Base-by-base conservation (phyloP, 805 yeast genomes). In the Lachancea waltii region DNA sequence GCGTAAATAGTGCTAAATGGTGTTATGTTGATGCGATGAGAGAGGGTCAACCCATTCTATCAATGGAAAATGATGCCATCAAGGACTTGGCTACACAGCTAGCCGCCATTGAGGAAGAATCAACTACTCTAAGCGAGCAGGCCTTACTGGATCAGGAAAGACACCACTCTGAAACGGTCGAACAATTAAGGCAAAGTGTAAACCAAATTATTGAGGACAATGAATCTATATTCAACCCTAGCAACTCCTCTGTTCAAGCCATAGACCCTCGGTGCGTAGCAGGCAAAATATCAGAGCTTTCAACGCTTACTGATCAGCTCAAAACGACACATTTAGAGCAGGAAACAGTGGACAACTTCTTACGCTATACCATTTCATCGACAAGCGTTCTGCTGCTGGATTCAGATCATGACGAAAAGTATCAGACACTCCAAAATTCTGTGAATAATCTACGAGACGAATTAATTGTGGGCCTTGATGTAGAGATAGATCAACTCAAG, bases 261-360 rank as follows among this genome's bases (percentile, higher is more conserved):
- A 35, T 53, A 11, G 51, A 57, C 31, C 48, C 50, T 15, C 38
- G 40, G 15, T 18, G 27, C 13, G 25, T 57, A 9, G 34, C 41
- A 4, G 43, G 30, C 1, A 51, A 46, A 18, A 49, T 57, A 19
- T 33, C 34, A 10, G 49, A 53, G 8, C 47, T 52, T 9, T 46
- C 50, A 20, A 31, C 47, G 23, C 34, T 57, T n/a, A 43, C 54
- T 8, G 49, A 48, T 14, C 32, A 47, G 5, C 33, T 59, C 20
- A 53, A 49, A 24, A 29, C 44, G 29, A 44, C 53, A 11, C 56
- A 59, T 44, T 39, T 59, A 35, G 60, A 59, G 37, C 58, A 56
- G 38, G 64, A 59, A 31, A 46, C 59, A 0, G 37, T 59, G 17
- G 64, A 59, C 35, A 49, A 51, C 36, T 58, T 58, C 35, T 41